These are phyloP conservation scores for Russula sp. DNA, from an alignment of 768 basidiomycete genomes.

Conservation along the genomic window DNA sequence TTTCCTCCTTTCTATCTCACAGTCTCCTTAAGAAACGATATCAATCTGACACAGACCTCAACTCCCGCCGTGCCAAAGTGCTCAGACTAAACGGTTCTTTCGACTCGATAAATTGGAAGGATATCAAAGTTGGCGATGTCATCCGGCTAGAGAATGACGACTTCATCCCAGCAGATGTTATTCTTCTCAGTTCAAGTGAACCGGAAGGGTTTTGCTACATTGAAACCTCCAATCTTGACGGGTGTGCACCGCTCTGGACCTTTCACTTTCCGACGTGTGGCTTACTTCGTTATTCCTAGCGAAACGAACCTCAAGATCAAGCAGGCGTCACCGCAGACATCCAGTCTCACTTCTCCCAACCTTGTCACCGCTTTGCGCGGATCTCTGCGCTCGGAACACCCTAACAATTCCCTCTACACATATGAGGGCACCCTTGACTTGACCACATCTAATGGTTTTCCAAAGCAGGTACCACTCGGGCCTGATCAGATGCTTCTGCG, in stretches of 20 bases:
- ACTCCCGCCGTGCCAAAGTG: slow-evolving; percentile 73
- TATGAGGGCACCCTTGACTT: slow-evolving; percentile 81
- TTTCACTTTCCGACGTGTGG: neutral
- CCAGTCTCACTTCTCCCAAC: slow-evolving; percentile 67
- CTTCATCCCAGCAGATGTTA: slow-evolving; percentile 92
- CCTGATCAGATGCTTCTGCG: slow-evolving; percentile 92
- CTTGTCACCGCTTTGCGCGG: slow-evolving; percentile 70
- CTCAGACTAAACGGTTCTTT: slow-evolving; percentile 60
- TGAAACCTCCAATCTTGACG: slow-evolving; percentile 96
- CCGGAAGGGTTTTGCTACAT: slow-evolving; percentile 97
- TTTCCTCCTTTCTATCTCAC: neutral
- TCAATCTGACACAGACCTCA: slow-evolving; percentile 88
- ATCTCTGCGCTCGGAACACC: slow-evolving; percentile 87
- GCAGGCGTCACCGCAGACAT: slow-evolving; percentile 81
- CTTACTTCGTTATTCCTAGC: slow-evolving; percentile 32
- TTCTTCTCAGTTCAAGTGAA: slow-evolving; percentile 83
- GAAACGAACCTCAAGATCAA: slow-evolving; percentile 99
- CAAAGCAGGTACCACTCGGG: slow-evolving; percentile 82
- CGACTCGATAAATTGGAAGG: slow-evolving; percentile 74
- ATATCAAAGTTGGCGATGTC: slow-evolving; percentile 86
- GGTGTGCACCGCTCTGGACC: slow-evolving; percentile 42
- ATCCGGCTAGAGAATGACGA: slow-evolving; percentile 87
- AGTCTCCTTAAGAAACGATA: slow-evolving; percentile 72
- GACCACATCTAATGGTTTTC: slow-evolving; percentile 45
- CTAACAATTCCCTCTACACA: slow-evolving; percentile 96